phyloP scores from a whole-genome alignment of 805 yeast species.

The Zygoascus biomembranicola region DNA sequence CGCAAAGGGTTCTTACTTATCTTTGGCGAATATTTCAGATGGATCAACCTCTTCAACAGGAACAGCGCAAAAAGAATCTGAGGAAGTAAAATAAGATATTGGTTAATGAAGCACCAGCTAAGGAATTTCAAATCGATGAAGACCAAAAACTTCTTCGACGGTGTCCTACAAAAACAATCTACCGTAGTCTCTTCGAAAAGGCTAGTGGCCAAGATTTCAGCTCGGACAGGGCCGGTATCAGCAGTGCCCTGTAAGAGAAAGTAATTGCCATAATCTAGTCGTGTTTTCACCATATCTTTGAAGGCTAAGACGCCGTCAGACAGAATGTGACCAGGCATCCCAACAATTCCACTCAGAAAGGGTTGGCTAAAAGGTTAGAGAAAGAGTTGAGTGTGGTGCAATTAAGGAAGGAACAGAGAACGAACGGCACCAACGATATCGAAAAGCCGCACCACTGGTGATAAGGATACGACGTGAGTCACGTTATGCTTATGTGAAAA shows the following conservation, averaged over 20 bases:
- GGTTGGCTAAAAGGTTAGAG: neutral
- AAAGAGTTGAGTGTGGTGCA: neutral
- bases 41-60: neutral
- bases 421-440: neutral
- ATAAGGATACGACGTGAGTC: neutral
- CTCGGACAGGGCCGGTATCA: neutral
- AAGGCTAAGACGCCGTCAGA: neutral
- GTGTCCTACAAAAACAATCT: neutral
- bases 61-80: neutral
- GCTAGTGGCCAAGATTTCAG: neutral
- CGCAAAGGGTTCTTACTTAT: neutral
- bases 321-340: neutral
- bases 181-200: neutral
- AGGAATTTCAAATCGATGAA: constrained; percentile 1
- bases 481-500: neutral
- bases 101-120: constrained; percentile 10
- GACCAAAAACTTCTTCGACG: neutral
- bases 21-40: neutral
- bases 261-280: neutral
- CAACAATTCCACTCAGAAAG: neutral
- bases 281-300: neutral
- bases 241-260: neutral
- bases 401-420: neutral
- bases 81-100: constrained; percentile 7
- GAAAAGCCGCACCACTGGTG: neutral